A percentile compares a stretch with the other conserved stretches of the same genome.
These are phyloP conservation scores for Coriolopsis trogii DNA, from an alignment of 1,284 basidiomycete species.

Conservation along the genomic window DNA sequence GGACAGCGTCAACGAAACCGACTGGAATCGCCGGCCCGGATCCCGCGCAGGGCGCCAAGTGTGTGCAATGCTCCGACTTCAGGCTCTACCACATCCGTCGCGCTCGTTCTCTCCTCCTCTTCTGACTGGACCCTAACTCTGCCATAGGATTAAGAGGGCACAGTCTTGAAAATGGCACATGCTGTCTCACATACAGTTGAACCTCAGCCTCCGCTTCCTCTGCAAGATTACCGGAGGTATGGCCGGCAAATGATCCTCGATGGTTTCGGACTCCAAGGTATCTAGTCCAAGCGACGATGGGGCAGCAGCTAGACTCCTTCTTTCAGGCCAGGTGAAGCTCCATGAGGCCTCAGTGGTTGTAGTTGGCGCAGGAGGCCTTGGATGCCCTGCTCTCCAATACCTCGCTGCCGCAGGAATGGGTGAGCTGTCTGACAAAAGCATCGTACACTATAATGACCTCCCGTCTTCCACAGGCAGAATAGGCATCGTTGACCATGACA, in stretches of 20 bases:
- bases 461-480: slow-evolving; percentile 60
- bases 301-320: no score
- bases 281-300: no score
- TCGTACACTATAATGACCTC: background rate
- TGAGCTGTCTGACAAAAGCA: slow-evolving; percentile 33
- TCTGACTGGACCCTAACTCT: no score
- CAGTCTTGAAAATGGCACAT: background rate
- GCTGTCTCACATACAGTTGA: slow-evolving; percentile 5
- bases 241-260: slow-evolving; percentile 97
- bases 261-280: slow-evolving; percentile 86
- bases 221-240: slow-evolving; percentile 87
- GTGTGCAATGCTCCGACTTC: no score
- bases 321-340: slow-evolving; percentile 88
- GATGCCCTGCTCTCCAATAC: slow-evolving; percentile 95
- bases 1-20: no score
- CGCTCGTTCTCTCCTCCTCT: no score
- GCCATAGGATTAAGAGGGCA: no score
- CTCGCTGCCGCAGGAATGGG: slow-evolving; percentile 92
- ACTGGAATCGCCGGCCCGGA: no score
- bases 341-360: slow-evolving; percentile 80
- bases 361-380: slow-evolving; percentile 94
- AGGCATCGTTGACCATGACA: slow-evolving; percentile 91
- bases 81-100: no score
- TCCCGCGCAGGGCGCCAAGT: no score
- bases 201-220: slow-evolving; percentile 34